Evolutionary conservation across 2,329 filamentous ascomycete species (phyloP).

Genomic region (Trichoderma cornu-damae): DNA sequence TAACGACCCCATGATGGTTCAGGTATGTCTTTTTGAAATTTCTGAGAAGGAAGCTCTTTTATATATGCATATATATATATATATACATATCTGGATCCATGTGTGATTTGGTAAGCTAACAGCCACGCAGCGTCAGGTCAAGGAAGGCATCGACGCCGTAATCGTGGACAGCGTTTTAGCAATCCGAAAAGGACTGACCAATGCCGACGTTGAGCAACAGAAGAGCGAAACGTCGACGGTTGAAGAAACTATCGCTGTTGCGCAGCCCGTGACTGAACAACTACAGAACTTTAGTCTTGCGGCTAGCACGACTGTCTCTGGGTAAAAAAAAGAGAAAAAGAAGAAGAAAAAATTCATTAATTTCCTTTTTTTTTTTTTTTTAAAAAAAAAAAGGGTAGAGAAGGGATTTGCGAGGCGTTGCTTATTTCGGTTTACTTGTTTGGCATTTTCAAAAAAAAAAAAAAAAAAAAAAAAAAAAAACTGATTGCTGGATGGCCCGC

Average conservation of each 20-base stretch:
- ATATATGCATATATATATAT: no score
- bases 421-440: not conserved
- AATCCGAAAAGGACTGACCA: slow-evolving; percentile 82
- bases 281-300: slow-evolving; percentile 14
- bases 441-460: no score
- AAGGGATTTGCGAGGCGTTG: not conserved
- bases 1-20: slow-evolving; percentile 79
- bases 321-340: no score
- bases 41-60: not conserved
- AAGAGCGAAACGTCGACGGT: not conserved
- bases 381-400: not conserved
- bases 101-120: slow-evolving; percentile 12
- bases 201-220: slow-evolving; percentile 24
- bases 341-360: no score
- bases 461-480: no score
- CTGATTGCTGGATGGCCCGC: not conserved
- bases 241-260: slow-evolving; percentile 1
- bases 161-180: slow-evolving; percentile 94
- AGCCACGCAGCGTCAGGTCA: slow-evolving; percentile 69
- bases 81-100: no score
- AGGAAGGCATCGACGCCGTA: slow-evolving; percentile 93
- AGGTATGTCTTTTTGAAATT: slow-evolving; percentile 55
- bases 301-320: not conserved
- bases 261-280: slow-evolving; percentile 3
- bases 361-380: no score